Evolutionary conservation across 495 filamentous ascomycete species (phyloP).

Genomic region (Aspergillus heteromorphus): DNA sequence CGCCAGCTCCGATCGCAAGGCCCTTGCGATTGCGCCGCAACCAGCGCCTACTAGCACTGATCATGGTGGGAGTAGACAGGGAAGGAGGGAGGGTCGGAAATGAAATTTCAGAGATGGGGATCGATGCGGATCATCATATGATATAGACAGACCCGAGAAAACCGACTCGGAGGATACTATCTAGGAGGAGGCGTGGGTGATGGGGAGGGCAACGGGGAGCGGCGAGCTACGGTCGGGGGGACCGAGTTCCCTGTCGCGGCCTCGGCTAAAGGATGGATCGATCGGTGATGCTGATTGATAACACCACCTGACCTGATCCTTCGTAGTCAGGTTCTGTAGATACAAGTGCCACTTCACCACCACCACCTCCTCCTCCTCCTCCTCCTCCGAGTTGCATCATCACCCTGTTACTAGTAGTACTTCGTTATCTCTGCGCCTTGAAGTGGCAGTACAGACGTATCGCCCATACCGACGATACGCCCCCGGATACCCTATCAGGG

Average conservation of each 20-base stretch:
- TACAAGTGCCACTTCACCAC: background rate
- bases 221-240: slow-evolving; percentile 17
- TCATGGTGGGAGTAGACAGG: slow-evolving; percentile 51
- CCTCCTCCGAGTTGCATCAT: no score
- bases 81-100: slow-evolving; percentile 3
- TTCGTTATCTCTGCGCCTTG: no score
- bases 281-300: background rate
- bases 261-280: slow-evolving; percentile 40
- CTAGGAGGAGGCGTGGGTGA: slow-evolving; percentile 7
- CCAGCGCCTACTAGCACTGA: slow-evolving; percentile 79
- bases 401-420: no score
- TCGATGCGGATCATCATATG: slow-evolving; percentile 15
- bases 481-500: background rate
- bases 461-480: background rate
- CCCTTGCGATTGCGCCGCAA: slow-evolving; percentile 85
- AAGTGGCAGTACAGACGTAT: no score
- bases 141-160: background rate
- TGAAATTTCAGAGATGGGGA: slow-evolving; percentile 7
- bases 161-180: slow-evolving; percentile 4
- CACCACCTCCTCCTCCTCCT: no score
- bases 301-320: no score
- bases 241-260: slow-evolving; percentile 20
- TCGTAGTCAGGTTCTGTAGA: background rate
- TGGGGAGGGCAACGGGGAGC: slow-evolving; percentile 12
- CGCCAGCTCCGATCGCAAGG: slow-evolving; percentile 78